Conservation (phyloP, 257 asterid species). For the Solanum etuberosum region DNA sequence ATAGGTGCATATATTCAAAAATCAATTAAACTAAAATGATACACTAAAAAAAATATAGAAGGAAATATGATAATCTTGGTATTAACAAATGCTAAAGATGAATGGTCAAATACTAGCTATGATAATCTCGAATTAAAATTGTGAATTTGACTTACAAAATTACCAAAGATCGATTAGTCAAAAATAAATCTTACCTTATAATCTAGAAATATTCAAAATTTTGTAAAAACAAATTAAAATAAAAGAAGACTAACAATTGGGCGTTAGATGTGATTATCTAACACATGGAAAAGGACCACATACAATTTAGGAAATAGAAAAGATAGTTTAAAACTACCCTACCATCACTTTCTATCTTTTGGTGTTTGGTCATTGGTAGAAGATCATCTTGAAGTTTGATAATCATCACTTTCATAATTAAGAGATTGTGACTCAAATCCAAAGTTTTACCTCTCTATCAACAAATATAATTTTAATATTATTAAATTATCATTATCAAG, state of each 20-base stretch:
- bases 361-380: conserved; percentile 1
- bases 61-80: not conserved
- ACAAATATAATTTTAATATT: not conserved
- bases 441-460: not conserved
- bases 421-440: conserved; percentile 5
- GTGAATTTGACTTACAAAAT: not conserved
- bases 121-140: not conserved
- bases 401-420: conserved; percentile 13
- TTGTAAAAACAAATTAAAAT: not conserved
- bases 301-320: not conserved
- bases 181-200: not conserved
- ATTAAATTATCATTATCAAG: not conserved
- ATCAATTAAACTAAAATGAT: not conserved
- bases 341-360: not conserved
- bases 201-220: conserved; percentile 1
- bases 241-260: not conserved
- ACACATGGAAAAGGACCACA: conserved; percentile 10
- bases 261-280: conserved; percentile 4
- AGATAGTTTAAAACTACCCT: not conserved
- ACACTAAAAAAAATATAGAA: not conserved
- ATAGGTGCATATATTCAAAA: not conserved
- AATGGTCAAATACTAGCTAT: not conserved
- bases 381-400: conserved; percentile 9
- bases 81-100: not conserved
- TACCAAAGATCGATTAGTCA: not conserved